Percentiles rank a stretch among this genome's conserved stretches.
These are phyloP conservation scores for Tetrastigma voinierianum DNA, from an alignment of 164 flowering plant genomes.

Conservation along the genomic window DNA sequence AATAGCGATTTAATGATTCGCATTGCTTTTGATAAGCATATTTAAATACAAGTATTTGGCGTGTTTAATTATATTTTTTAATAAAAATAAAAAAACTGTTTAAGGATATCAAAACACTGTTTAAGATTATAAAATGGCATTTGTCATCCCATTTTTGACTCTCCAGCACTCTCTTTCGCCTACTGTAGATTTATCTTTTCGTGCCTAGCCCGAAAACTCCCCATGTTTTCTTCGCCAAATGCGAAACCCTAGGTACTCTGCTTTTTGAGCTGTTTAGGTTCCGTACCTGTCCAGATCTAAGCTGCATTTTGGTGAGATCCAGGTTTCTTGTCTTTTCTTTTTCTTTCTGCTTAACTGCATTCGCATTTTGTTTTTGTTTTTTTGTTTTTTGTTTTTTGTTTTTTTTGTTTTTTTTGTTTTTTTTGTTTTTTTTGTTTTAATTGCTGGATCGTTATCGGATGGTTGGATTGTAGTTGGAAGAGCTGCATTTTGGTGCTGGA, in stretches of 20 bases:
- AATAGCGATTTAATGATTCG: no score
- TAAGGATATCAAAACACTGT: no score
- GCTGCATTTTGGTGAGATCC: neutral
- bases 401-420: no score
- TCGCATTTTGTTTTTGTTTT: neutral
- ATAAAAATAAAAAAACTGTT: no score
- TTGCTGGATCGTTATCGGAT: neutral
- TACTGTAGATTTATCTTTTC: neutral
- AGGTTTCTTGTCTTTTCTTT: neutral
- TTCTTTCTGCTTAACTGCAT: neutral
- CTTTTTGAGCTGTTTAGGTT: neutral
- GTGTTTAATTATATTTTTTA: no score
- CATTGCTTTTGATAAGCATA: no score
- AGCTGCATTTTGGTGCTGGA: conserved; percentile 14
- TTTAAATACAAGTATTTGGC: no score
- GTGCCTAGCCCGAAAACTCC: neutral
- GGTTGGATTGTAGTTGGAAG: neutral
- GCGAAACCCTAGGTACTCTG: conserved; percentile 6
- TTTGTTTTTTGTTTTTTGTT: no score
- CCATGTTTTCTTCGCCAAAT: conserved; percentile 6
- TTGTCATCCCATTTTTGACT: neutral
- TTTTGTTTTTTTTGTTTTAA: conserved; percentile 4
- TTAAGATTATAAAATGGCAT: no score
- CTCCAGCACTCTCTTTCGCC: neutral
- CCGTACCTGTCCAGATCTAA: conserved; percentile 1